Conservation (phyloP, 177 flowering plant species). For the Vitis hybrid region DNA sequence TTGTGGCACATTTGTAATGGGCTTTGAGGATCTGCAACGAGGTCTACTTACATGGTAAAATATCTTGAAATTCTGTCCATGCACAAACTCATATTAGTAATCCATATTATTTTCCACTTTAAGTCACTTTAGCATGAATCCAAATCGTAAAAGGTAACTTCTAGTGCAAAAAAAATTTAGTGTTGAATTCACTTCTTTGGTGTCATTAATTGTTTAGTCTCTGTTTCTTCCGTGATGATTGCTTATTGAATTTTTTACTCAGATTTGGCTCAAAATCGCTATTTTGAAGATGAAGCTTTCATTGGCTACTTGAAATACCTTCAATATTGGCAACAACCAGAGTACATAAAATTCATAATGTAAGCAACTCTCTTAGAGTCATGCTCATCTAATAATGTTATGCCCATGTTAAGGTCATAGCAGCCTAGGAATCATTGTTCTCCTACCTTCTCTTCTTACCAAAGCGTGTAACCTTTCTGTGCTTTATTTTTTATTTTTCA, state of each 20-base stretch:
- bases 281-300: conserved; percentile 98
- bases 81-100: neutral
- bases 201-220: neutral
- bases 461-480: no score
- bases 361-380: conserved; percentile 31
- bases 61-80: neutral
- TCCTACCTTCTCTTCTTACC: no score
- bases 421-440: neutral
- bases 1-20: neutral
- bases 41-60: neutral
- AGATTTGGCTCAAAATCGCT: conserved; percentile 99
- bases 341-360: conserved; percentile 88
- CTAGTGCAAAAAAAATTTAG: neutral
- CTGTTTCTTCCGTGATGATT: neutral
- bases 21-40: neutral
- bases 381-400: no score
- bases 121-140: neutral
- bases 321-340: conserved; percentile 93
- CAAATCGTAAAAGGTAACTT: neutral
- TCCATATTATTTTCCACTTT: neutral
- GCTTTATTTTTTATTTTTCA: neutral
- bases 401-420: no score
- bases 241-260: conserved; percentile 13
- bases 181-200: neutral
- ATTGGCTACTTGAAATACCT: conserved; percentile 95